Percentiles rank a stretch among this genome's conserved stretches.
These are phyloP conservation scores for Cetraspora pellucida DNA, from an alignment of 192 early-diverging fungal species.

Conservation along the genomic window DNA sequence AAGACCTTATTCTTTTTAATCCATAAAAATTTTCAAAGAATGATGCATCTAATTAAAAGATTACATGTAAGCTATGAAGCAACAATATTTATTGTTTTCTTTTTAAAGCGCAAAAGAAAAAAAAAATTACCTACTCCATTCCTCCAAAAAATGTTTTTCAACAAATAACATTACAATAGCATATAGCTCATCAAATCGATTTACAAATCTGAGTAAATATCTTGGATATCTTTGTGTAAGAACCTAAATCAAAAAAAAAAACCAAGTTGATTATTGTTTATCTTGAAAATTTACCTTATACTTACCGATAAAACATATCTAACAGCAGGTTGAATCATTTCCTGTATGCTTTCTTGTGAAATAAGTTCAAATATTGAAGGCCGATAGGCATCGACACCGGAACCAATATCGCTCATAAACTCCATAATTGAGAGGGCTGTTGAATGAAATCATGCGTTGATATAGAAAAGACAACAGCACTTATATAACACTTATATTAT, in stretches of 20 bases:
- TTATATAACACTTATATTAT: too few relatives aligned
- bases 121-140: constrained; percentile 56
- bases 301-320: constrained; percentile 78
- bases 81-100: neutral
- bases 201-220: constrained; percentile 72
- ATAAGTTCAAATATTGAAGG: constrained; percentile 92
- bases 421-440: constrained; percentile 57
- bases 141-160: constrained; percentile 82
- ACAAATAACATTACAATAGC: constrained; percentile 77
- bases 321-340: constrained; percentile 83
- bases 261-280: neutral
- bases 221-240: constrained; percentile 90
- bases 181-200: constrained; percentile 83
- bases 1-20: constrained; percentile 65
- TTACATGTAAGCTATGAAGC: neutral
- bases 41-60: constrained; percentile 57
- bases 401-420: constrained; percentile 82
- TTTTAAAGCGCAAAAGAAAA: neutral
- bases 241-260: constrained; percentile 46
- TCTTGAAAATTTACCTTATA: neutral
- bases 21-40: constrained; percentile 97
- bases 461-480: too few relatives aligned
- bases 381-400: constrained; percentile 68
- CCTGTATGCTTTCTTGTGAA: constrained; percentile 80
- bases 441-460: too few relatives aligned